Evolutionary conservation across 345 rosid genomes (phyloP).

Genomic region (Viola odorata): DNA sequence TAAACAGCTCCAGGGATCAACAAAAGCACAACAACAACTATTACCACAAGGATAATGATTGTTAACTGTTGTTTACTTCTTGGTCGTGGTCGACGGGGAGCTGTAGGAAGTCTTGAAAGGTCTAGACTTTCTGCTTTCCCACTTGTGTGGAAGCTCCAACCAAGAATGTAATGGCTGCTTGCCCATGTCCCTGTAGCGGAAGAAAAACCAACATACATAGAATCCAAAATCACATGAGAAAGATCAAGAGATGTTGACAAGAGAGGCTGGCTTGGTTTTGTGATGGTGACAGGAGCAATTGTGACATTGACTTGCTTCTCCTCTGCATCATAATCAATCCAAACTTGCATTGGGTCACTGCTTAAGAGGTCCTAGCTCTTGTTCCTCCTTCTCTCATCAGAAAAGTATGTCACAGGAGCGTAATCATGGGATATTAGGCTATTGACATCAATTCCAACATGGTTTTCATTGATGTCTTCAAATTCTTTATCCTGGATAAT

Average conservation of each 20-base stretch:
- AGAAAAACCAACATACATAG: slow-evolving; percentile 20
- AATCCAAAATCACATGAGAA: neutral
- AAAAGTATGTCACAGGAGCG: slow-evolving; percentile 1
- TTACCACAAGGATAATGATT: neutral
- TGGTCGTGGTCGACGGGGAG: slow-evolving; percentile 2
- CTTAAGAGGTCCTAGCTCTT: slow-evolving; percentile 7
- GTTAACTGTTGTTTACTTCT: neutral
- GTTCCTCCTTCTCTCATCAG: neutral
- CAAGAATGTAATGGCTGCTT: slow-evolving; percentile 16
- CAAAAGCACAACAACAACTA: neutral
- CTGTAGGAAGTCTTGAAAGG: slow-evolving; percentile 10
- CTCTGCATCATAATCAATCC: slow-evolving; percentile 16
- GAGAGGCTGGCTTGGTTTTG: slow-evolving; percentile 12
- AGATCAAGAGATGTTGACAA: slow-evolving; percentile 9
- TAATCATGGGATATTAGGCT: neutral
- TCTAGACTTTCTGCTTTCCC: slow-evolving; percentile 13
- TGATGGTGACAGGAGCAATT: slow-evolving; percentile 5
- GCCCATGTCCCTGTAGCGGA: slow-evolving; percentile 16
- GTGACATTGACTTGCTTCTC: slow-evolving; percentile 15
- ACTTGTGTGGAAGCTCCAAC: slow-evolving; percentile 15
- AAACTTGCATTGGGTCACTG: slow-evolving; percentile 15
- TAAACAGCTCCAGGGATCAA: neutral
- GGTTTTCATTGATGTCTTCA: slow-evolving; percentile 8
- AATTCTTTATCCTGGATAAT: neutral
- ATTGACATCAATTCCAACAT: slow-evolving; percentile 17